Percentiles rank a stretch among this genome's conserved stretches.
These are phyloP conservation scores for Kwoniella mangroviensis DNA, from an alignment of 768 basidiomycete species.

Conservation along the genomic window DNA sequence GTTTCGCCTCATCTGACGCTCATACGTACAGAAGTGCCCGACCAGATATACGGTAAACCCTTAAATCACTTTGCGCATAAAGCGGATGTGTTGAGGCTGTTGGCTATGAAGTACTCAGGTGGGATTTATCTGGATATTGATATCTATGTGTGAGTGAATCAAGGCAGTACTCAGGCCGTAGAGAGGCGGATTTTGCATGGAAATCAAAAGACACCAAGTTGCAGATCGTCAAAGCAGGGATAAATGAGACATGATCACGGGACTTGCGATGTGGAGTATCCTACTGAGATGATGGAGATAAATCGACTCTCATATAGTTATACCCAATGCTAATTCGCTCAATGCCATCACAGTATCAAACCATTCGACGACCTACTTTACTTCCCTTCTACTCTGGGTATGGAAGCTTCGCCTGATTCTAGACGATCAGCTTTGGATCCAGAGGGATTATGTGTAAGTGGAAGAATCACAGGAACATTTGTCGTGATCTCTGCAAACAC, in stretches of 20 bases:
- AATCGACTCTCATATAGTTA: no score
- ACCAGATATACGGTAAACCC: conserved; percentile 45
- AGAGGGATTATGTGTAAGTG: conserved; percentile 55
- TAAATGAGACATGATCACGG: no score
- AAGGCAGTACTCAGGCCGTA: no score
- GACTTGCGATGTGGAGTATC: no score
- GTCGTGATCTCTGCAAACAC: not conserved
- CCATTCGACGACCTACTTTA: conserved; percentile 53
- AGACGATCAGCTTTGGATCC: conserved; percentile 47
- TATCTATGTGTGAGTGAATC: conserved; percentile 49
- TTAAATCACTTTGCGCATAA: conserved; percentile 57
- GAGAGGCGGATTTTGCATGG: no score
- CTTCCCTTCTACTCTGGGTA: conserved; percentile 51
- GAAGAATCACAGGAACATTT: no score
- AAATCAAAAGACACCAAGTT: not conserved
- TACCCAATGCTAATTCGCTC: no score
- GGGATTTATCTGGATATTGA: conserved; percentile 58
- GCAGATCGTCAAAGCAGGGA: not conserved
- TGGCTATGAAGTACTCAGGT: conserved; percentile 52
- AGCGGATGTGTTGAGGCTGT: conserved; percentile 52
- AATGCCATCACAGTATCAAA: conserved; percentile 36
- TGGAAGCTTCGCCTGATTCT: conserved; percentile 56
- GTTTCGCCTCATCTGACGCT: conserved; percentile 53
- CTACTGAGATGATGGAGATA: no score
- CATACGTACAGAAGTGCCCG: conserved; percentile 49